Evolutionary conservation across 1,284 basidiomycete genomes (phyloP).

Genomic region (Sphagnurus paluster): DNA sequence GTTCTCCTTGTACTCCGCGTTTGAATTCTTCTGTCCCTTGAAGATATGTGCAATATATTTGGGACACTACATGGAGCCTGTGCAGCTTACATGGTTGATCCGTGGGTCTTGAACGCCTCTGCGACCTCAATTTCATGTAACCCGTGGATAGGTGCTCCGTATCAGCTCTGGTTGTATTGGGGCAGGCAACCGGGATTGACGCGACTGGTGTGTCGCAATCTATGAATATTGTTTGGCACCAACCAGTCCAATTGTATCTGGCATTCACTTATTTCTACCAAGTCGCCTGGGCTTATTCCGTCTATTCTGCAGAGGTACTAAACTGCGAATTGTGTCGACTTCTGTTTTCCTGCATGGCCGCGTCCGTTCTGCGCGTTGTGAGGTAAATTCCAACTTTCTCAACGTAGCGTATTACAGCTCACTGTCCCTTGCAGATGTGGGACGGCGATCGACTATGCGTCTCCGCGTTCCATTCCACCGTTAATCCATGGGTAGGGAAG

Average conservation of each 20-base stretch:
- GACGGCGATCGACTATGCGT: conserved; percentile 38
- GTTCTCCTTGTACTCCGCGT: neutral
- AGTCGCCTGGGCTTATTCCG: neutral
- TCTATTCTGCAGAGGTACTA: conserved; percentile 38
- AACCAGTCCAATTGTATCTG: conserved; percentile 39
- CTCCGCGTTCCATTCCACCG: conserved; percentile 46
- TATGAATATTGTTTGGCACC: conserved; percentile 50
- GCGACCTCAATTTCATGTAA: conserved; percentile 10
- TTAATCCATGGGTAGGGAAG: conserved; percentile 24
- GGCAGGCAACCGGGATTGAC: conserved; percentile 35
- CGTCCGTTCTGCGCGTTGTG: conserved; percentile 44
- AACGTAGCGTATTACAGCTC: conserved; percentile 9
- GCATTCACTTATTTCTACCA: neutral
- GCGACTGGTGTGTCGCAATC: conserved; percentile 50
- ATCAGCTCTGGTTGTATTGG: conserved; percentile 42
- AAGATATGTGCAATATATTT: conserved; percentile 46
- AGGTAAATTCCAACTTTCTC: conserved; percentile 37
- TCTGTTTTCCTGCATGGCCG: conserved; percentile 42
- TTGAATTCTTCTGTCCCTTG: neutral
- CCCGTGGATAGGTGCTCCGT: conserved; percentile 41
- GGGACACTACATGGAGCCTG: conserved; percentile 43
- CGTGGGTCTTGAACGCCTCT: conserved; percentile 29
- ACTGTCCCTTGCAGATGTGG: conserved; percentile 29
- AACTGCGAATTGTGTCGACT: conserved; percentile 41
- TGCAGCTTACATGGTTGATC: conserved; percentile 45